These are phyloP conservation scores for Zygosaccharomyces sapae DNA, from an alignment of 1,139 yeast genomes.

Conservation along the genomic window DNA sequence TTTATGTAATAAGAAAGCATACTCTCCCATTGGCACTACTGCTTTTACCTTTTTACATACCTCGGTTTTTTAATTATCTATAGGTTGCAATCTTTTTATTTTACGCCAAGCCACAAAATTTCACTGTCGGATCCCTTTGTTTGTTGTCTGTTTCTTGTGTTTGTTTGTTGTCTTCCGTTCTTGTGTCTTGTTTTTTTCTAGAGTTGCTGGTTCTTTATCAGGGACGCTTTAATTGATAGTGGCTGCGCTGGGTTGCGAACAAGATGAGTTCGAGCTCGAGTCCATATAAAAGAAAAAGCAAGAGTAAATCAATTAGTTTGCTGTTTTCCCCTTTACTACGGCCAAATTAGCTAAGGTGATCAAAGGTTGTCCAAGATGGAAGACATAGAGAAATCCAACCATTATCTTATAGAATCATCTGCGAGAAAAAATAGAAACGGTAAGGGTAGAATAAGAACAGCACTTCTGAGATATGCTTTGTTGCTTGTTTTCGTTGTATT, in stretches of 20 bases:
- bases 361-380: neutral
- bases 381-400: neutral
- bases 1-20: constrained; percentile 5
- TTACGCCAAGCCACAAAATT: no score
- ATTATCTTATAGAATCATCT: neutral
- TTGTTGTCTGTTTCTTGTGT: no score
- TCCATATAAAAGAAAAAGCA: neutral
- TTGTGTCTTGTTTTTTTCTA: no score
- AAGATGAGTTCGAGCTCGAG: neutral
- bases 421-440: neutral
- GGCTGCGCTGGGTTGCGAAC: neutral
- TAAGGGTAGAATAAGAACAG: neutral
- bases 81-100: no score
- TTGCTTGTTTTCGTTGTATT: no score
- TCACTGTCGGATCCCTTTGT: no score
- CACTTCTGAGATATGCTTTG: neutral
- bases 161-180: no score
- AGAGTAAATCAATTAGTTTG: neutral
- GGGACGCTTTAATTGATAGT: neutral
- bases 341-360: neutral
- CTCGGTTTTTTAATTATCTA: no score
- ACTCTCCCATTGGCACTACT: neutral
- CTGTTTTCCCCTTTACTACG: no score
- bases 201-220: neutral
- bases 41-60: no score